phyloP scores from a whole-genome alignment of 75 land plant genomes.

The Selaginella moellendorffii region DNA sequence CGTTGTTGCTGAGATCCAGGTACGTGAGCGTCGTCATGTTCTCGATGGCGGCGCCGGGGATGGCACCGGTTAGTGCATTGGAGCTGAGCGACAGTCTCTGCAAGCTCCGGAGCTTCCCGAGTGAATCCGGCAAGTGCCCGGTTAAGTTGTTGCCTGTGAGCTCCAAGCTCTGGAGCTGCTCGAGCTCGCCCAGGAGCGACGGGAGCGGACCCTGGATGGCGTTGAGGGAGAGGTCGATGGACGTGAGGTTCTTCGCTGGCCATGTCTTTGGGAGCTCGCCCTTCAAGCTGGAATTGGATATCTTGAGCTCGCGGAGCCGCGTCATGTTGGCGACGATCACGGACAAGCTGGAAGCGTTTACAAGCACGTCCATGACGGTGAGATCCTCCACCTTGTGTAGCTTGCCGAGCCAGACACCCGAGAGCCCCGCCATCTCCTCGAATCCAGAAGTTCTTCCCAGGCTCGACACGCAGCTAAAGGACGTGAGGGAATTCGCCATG shows the following conservation, averaged over 20 bases:
- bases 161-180: slow-evolving; percentile 30
- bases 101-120: slow-evolving; percentile 37
- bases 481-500: slow-evolving; percentile 32
- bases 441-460: slow-evolving; percentile 21
- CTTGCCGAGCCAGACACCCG: slow-evolving; percentile 45
- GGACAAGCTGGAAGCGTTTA: slow-evolving; percentile 25
- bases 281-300: slow-evolving; percentile 45
- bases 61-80: slow-evolving; percentile 37
- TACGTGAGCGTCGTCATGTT: slow-evolving; percentile 28
- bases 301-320: slow-evolving; percentile 29
- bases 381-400: slow-evolving; percentile 52
- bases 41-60: slow-evolving; percentile 33
- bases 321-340: slow-evolving; percentile 40
- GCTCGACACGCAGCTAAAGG: slow-evolving; percentile 38
- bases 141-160: slow-evolving; percentile 20
- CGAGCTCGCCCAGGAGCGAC: slow-evolving; percentile 22
- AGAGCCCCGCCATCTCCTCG: slow-evolving; percentile 17
- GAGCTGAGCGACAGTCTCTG: slow-evolving; percentile 33
- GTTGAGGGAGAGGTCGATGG: slow-evolving; percentile 53
- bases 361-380: slow-evolving; percentile 36
- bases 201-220: slow-evolving; percentile 40
- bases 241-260: slow-evolving; percentile 35
- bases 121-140: slow-evolving; percentile 6
- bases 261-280: slow-evolving; percentile 46
- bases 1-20: slow-evolving; percentile 53